Evolutionary conservation across 371 early-diverging fungal species (phyloP).

Genomic region (Syncephalis plumigaleata): DNA sequence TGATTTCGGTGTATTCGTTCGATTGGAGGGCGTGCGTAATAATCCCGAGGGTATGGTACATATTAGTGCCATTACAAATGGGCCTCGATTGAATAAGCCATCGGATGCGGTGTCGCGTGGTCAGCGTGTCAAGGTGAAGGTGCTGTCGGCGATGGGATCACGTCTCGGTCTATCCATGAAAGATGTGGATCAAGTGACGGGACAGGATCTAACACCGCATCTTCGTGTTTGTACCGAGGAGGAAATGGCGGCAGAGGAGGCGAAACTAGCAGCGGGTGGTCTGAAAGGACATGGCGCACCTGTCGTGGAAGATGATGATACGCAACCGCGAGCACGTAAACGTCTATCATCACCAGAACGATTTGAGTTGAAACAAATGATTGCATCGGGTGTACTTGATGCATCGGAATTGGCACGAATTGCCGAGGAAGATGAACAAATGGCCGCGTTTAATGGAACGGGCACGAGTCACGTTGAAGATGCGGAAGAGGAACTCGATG

Average conservation of each 20-base stretch:
- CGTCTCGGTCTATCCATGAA: constrained; percentile 79
- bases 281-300: constrained; percentile 13
- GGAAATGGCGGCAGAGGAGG: constrained; percentile 40
- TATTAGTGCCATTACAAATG: constrained; percentile 43
- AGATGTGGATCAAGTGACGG: constrained; percentile 86
- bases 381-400: constrained; percentile 82
- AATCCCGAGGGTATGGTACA: constrained; percentile 78
- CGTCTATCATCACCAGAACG: constrained; percentile 91
- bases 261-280: constrained; percentile 48
- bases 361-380: constrained; percentile 93
- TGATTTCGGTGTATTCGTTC: constrained; percentile 87
- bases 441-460: too few species aligned
- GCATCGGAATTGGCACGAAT: constrained; percentile 72
- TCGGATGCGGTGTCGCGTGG: constrained; percentile 58
- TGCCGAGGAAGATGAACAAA: constrained; percentile 58
- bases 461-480: constrained; percentile 59
- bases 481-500: constrained; percentile 87
- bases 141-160: constrained; percentile 69
- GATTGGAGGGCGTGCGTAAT: constrained; percentile 58
- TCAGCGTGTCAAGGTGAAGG: constrained; percentile 79
- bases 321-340: constrained; percentile 40
- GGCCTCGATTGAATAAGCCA: constrained; percentile 54
- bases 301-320: constrained; percentile 37
- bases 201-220: constrained; percentile 58
- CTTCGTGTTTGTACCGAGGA: constrained; percentile 24